Evolutionary conservation across 2,329 filamentous ascomycete species (phyloP), one percentile per base, ranked within the genome.

Genomic region (Beauveria sp.): DNA sequence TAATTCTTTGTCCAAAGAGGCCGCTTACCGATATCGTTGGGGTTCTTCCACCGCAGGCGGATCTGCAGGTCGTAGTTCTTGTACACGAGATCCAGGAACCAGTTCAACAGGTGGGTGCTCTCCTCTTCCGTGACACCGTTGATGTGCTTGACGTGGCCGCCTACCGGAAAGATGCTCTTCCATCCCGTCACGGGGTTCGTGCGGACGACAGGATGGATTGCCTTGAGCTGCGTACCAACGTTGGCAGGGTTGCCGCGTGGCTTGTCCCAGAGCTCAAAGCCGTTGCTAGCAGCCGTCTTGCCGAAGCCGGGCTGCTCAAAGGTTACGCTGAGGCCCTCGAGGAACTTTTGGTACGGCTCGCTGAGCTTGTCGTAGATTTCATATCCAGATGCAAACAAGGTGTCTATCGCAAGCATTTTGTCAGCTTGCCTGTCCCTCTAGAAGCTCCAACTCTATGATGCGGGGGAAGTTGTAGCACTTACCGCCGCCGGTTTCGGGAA

Each of bases 371-470:
- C 86, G 67, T 87, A 89, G 14, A 88, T 72, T 66, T 88, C 85
- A 68, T 88, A 88, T 0, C 84, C 85, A 0, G 83, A 86, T 0
- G 86, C 86, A 85, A 86, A 89, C 6, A 89, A 78, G 0, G 87
- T 88, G 70, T 83, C 79, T 79, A 38, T 12, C 10, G 31, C 43
- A 10, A 31, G 16, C 3, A 40, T 10, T 3, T 18, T n/a, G 42
- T 24, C 28, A 45, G 1, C 16, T 14, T 20, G 1, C 0, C 3
- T 31, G 43, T 46, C 20, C 8, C 5, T 12, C 1, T n/a, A 16
- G 9, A 12, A 20, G 9, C 42, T 20, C 42, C 1, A 43, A 3
- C 10, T 3, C 1, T 3, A 10, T 3, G 9, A 9, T n/a, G 2
- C 3, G 31, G 31, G 4, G 12, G 12, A 5, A 24, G 4, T 12